A percentile compares a stretch with the other conserved stretches of the same genome.
These are phyloP conservation scores for Paraconiothyrium brasiliense DNA, from an alignment of 2,329 filamentous ascomycete genomes.

Conservation along the genomic window DNA sequence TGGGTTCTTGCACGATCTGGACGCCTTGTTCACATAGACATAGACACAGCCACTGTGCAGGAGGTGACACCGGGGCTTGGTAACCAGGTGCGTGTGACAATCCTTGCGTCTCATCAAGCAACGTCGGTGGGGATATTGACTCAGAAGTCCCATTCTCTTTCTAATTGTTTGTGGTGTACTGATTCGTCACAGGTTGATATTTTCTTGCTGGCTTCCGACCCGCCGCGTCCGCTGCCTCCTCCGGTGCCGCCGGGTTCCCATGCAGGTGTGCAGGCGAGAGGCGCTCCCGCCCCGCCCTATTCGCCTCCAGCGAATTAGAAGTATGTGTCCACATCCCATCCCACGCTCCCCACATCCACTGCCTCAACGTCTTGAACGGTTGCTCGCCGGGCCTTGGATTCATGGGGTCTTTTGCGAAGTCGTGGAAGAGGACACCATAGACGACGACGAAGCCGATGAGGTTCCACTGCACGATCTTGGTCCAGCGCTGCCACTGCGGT, in stretches of 20 bases:
- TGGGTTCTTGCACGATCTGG: neutral
- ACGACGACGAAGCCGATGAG: constrained; percentile 61
- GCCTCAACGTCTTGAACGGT: constrained; percentile 40
- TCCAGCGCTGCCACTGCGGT: constrained; percentile 71
- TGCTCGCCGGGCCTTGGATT: constrained; percentile 44
- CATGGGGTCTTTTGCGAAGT: constrained; percentile 55
- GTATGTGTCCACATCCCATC: constrained; percentile 43
- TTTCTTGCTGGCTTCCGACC: too few species aligned
- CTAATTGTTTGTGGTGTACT: neutral
- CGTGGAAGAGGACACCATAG: constrained; percentile 69
- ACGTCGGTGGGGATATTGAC: neutral
- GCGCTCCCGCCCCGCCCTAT: too few species aligned
- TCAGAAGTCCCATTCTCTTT: neutral
- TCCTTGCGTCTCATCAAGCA: neutral
- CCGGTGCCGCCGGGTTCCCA: neutral
- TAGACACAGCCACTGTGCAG: neutral
- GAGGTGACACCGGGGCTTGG: neutral
- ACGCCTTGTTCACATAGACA: neutral
- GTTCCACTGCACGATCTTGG: constrained; percentile 69
- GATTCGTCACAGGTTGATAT: neutral
- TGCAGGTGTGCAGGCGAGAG: too few species aligned
- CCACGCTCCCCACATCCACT: constrained; percentile 37
- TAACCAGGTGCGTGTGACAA: neutral
- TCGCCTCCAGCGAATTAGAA: constrained; percentile 10
- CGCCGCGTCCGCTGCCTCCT: constrained; percentile 11